Conservation (phyloP, 2,329 filamentous ascomycete genomes). For the Aspergillus sp. region DNA sequence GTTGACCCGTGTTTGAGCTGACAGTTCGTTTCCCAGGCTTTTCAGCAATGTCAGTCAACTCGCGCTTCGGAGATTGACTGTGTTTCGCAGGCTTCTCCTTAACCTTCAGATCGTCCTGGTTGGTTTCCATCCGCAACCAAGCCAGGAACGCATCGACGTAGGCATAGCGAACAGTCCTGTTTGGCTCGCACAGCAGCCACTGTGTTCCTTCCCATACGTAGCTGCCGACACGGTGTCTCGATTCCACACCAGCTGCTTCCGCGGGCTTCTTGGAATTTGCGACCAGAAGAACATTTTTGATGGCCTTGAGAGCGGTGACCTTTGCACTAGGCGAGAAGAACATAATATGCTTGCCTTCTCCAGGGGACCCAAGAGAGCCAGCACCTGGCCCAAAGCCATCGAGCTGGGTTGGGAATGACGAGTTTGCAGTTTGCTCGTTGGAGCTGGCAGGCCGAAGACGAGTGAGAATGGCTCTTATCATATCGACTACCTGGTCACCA, state of each 20-base stretch:
- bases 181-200: constrained; percentile 80
- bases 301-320: constrained; percentile 68
- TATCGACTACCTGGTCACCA: constrained; percentile 91
- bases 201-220: constrained; percentile 96
- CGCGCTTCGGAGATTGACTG: constrained; percentile 44
- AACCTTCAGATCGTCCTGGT: constrained; percentile 63
- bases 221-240: constrained; percentile 72
- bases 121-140: constrained; percentile 83
- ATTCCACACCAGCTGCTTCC: constrained; percentile 62
- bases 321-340: constrained; percentile 64
- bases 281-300: constrained; percentile 78
- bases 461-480: constrained; percentile 77
- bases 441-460: constrained; percentile 67
- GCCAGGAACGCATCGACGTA: constrained; percentile 81
- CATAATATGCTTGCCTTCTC: constrained; percentile 39
- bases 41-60: constrained; percentile 37
- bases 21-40: constrained; percentile 61
- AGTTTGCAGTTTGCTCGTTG: constrained; percentile 45
- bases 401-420: constrained; percentile 46
- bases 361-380: constrained; percentile 45
- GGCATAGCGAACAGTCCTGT: constrained; percentile 74
- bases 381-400: constrained; percentile 51
- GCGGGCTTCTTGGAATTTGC: constrained; percentile 68
- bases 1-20: constrained; percentile 61
- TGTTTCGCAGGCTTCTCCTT: constrained; percentile 55